Conservation (phyloP, 768 basidiomycete genomes). For the Sporobolomyces phaffii region DNA sequence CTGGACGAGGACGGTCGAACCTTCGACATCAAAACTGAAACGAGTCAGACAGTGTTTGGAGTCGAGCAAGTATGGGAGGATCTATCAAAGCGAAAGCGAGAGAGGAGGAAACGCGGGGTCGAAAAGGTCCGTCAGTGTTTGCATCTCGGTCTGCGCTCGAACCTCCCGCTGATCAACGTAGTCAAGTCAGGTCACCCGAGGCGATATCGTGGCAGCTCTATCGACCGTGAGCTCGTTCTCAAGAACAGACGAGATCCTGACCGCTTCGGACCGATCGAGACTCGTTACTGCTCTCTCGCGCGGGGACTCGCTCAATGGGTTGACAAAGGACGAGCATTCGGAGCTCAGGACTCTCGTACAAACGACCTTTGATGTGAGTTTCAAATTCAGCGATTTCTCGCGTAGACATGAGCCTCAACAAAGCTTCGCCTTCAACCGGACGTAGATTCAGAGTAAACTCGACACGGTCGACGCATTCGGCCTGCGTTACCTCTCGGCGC, state of each 20-base stretch:
- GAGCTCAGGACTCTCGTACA: constrained; percentile 78
- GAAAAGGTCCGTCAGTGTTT: too few relatives aligned
- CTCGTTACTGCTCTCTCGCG: constrained; percentile 63
- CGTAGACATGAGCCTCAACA: too few relatives aligned
- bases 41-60: background rate
- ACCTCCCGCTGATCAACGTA: too few relatives aligned
- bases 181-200: too few relatives aligned
- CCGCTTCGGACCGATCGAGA: constrained; percentile 42
- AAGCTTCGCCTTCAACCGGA: too few relatives aligned
- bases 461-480: too few relatives aligned
- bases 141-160: too few relatives aligned
- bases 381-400: background rate
- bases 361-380: constrained; percentile 65
- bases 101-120: too few relatives aligned
- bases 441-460: background rate
- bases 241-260: background rate
- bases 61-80: background rate
- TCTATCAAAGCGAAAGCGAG: too few relatives aligned
- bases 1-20: constrained; percentile 46
- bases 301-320: constrained; percentile 57
- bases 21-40: too few relatives aligned
- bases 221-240: background rate
- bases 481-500: too few relatives aligned
- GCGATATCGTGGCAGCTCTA: too few relatives aligned
- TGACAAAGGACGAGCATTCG: constrained; percentile 73